Evolutionary conservation across 495 filamentous ascomycete species (phyloP), one percentile per base, ranked within the genome.

Genomic region (Penicillium taxi): DNA sequence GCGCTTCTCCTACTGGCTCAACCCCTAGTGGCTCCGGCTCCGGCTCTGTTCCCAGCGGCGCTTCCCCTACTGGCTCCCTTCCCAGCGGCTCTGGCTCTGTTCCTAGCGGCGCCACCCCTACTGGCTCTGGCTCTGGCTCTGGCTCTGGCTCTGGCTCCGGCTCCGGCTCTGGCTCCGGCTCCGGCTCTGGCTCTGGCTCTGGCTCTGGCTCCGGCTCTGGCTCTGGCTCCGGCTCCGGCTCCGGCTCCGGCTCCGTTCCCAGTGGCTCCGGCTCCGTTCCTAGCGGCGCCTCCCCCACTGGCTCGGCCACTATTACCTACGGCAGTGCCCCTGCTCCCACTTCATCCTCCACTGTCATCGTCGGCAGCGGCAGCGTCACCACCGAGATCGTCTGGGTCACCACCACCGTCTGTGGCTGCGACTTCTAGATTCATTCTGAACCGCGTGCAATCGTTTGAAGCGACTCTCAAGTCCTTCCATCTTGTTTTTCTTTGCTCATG

Each of bases 401-500:
- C 43, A 45, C 51, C 23, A 53, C 55, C 27, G 50, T 51, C 39
- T 61, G 53, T 46, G 35, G 32, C 37, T 51, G 53, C 44, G 35
- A 50, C 35, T 54, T n/a, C n/a, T n/a, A n/a, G n/a, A n/a, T n/a
- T n/a, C n/a, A n/a, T n/a, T n/a, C n/a, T n/a, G n/a, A n/a, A n/a
- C n/a, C n/a, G n/a, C n/a, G n/a, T n/a, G n/a, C n/a, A n/a, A n/a
- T n/a, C n/a, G n/a, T n/a, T n/a, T n/a, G n/a, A n/a, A n/a, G n/a
- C n/a, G n/a, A n/a, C n/a, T n/a, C n/a, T n/a, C n/a, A n/a, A n/a
- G n/a, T n/a, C n/a, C n/a, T n/a, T n/a, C n/a, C n/a, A n/a, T n/a
- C n/a, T n/a, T n/a, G n/a, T n/a, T n/a, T n/a, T n/a, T n/a, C n/a
- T n/a, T n/a, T n/a, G n/a, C 26, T 37, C 22, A 50, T 43, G 51